Base-by-base conservation (phyloP, 2,329 filamentous ascomycete genomes). In the Didymella exigua region DNA sequence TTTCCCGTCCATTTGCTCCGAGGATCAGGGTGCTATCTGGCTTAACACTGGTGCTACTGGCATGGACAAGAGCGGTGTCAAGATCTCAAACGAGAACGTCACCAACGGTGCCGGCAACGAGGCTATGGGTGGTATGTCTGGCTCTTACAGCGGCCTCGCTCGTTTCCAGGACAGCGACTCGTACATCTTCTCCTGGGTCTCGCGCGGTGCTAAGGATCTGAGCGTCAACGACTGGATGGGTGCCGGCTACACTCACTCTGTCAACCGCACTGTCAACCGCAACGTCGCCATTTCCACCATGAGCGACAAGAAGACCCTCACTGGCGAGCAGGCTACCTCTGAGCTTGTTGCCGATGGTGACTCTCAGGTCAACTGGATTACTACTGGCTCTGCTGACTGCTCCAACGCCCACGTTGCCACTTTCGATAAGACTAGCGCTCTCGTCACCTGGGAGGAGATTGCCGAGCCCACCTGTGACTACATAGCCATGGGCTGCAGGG, bases 21-120 rank as follows among this genome's bases (percentile, higher is more conserved):
- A 86, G 62, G 85, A 87, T 59, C 84, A 87, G 67, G 85, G 84
- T 19, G 82, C 79, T 36, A 84, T 87, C 72, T 87, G 84, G 84
- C 76, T 87, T 43, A 87, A 87, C 76, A 86, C 84, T 19, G 78
- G 82, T 50, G 81, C 78, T 2, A 82, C 83, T 62, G 79, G 80
- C 23, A 87, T 87, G 85, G 78, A 79, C 36, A 87, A 86, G 83
- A 65, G 56, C 52, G 83, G 83, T 26, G 77, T 83, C 62, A 87
- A 87, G 73, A 78, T 87, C 56, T 84, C 84, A 53, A 86, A 86
- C 70, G 84, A 87, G 69, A 82, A 85, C 60, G 81, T 80, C 19
- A 85, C 82, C 56, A 86, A 87, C 65, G 84, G 84, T 33, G 83
- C 71, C 5, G 78, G 77, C 34, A 82, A 83, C 42, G 84, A 87